Evolutionary conservation across 2,329 filamentous ascomycete species (phyloP), one percentile per base, ranked within the genome.

Genomic region (Emmonsia crescens): DNA sequence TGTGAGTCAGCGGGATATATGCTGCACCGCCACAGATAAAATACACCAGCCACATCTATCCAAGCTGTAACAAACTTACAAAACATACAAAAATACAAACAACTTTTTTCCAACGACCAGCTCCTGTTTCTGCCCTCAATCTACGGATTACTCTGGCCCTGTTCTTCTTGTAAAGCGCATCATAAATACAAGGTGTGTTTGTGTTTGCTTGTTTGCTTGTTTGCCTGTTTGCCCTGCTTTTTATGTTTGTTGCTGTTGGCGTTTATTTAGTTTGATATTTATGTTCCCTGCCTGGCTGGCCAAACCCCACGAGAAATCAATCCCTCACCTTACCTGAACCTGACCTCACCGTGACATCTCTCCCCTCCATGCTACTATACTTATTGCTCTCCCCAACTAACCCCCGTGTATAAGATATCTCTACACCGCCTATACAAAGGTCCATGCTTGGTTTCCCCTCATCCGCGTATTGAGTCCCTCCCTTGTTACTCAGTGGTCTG

Each of bases 301-400:
- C 57, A 31, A 19, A 59, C 57, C 57, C 44, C 57, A 59, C 57
- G 42, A 59, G 57, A 59, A 24, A 51, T n/a, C 49, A 31, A 49
- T 27, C 5, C 46, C 46, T 27, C 36, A 8, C 36, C 36, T 14
- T 8, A 8, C 36, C 9, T 38, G 36, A 38, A 8, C 14, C 27
- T 27, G 38, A 42, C 21, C 44, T 59, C 56, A 46, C 56, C 56
- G 16, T 33, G 27, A 31, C 38, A 31, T 40, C 40, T 16, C 56
- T 58, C 57, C 44, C 57, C 46, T 31, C 31, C 57, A 38, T 49
- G 12, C 57, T 31, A 42, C 9, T 24, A 27, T 48, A 27, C 14
- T 27, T 21, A 27, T 14, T 48, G 46, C 46, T 48, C 46, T 27
- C 42, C 12, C n/a, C n/a, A 31, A 36, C 52, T 56, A 38, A 56